A percentile compares a stretch with the other conserved stretches of the same genome.
Evolutionary conservation across 805 yeast genomes (phyloP).

Genomic region (Starmerella apicola): DNA sequence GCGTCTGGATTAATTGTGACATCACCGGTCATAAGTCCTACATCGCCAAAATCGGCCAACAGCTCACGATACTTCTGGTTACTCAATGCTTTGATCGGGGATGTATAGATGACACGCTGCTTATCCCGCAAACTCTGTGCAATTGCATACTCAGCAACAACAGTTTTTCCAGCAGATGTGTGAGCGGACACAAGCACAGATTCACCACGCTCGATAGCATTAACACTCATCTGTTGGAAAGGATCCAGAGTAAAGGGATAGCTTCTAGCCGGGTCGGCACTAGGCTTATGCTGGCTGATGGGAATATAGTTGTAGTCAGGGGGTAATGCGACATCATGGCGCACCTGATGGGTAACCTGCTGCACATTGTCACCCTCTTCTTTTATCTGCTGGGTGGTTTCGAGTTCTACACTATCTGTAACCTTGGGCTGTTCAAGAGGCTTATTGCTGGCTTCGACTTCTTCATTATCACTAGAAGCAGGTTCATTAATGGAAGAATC

Average conservation of each 20-base stretch:
- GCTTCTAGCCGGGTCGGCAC: constrained; percentile 66
- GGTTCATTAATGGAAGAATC: no score
- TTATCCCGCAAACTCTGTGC: constrained; percentile 87
- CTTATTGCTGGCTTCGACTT: background rate
- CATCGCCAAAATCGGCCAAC: constrained; percentile 87
- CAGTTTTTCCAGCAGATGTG: constrained; percentile 95
- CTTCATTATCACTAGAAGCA: no score
- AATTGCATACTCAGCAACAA: constrained; percentile 93
- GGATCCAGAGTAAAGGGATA: constrained; percentile 94
- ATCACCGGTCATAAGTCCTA: constrained; percentile 98
- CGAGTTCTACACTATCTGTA: constrained; percentile 21
- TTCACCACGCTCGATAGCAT: constrained; percentile 89
- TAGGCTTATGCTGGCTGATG: constrained; percentile 65
- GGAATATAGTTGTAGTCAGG: constrained; percentile 82
- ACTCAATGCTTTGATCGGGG: constrained; percentile 89
- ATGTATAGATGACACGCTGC: constrained; percentile 88
- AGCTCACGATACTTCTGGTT: constrained; percentile 90
- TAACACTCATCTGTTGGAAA: constrained; percentile 91
- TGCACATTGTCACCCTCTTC: constrained; percentile 29
- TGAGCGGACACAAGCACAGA: constrained; percentile 95
- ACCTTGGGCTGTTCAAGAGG: constrained; percentile 12
- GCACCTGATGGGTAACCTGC: constrained; percentile 78
- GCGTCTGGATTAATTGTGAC: constrained; percentile 98
- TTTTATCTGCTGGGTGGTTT: constrained; percentile 15
- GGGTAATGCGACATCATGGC: constrained; percentile 96